phyloP scores from a whole-genome alignment of 1,284 basidiomycete species.

The Sphagnurus paluster region DNA sequence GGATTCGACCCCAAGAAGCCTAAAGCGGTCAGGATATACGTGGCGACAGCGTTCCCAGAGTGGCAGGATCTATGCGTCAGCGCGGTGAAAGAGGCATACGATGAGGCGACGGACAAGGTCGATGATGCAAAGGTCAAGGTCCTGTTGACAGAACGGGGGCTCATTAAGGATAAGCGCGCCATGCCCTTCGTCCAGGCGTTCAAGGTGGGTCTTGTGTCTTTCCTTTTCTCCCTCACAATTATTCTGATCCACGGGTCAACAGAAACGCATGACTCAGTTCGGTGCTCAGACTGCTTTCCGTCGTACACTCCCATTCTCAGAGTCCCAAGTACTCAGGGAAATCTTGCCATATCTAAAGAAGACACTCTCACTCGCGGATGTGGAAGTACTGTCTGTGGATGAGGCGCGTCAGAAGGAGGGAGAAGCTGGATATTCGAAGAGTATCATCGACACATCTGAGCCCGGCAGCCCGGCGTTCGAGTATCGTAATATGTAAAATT shows the following conservation, averaged over 20 bases:
- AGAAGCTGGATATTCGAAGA: slow-evolving; percentile 59
- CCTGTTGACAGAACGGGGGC: slow-evolving; percentile 67
- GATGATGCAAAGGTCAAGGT: slow-evolving; percentile 85
- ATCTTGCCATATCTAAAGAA: slow-evolving; percentile 85
- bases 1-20: slow-evolving; percentile 82
- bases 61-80: slow-evolving; percentile 91
- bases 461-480: slow-evolving; percentile 87
- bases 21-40: slow-evolving; percentile 86
- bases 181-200: slow-evolving; percentile 96
- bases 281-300: slow-evolving; percentile 84
- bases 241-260: slow-evolving; percentile 17
- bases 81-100: slow-evolving; percentile 73
- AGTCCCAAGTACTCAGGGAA: slow-evolving; percentile 74
- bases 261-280: slow-evolving; percentile 85
- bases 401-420: slow-evolving; percentile 61
- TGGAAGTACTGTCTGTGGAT: slow-evolving; percentile 70
- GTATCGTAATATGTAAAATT: slow-evolving; percentile 66
- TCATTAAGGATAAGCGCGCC: slow-evolving; percentile 94
- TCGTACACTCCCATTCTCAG: slow-evolving; percentile 86
- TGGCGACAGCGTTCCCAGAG: slow-evolving; percentile 88
- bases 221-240: not conserved
- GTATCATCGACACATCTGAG: slow-evolving; percentile 82
- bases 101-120: slow-evolving; percentile 60
- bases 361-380: slow-evolving; percentile 75
- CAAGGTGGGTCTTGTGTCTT: slow-evolving; percentile 59